Percentiles rank a stretch among this genome's conserved stretches.
phyloP scores from a whole-genome alignment of 805 yeast species.

The Candida argentea region DNA sequence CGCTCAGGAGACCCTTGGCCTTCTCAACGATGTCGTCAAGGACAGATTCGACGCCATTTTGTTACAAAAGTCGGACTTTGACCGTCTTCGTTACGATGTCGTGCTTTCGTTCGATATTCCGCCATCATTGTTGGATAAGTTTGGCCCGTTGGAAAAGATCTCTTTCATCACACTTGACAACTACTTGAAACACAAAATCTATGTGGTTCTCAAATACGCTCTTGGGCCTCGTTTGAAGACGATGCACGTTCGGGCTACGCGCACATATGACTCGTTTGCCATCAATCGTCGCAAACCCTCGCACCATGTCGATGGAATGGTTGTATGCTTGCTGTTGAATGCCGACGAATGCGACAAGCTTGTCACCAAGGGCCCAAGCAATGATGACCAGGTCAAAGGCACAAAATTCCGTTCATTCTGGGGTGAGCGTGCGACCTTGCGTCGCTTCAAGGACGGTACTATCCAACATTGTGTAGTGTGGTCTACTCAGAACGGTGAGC shows the following conservation, averaged over 20 bases:
- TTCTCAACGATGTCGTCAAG: constrained; percentile 67
- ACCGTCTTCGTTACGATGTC: constrained; percentile 57
- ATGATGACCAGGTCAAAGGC: constrained; percentile 42
- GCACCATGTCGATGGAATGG: constrained; percentile 20
- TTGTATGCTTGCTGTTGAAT: constrained; percentile 59
- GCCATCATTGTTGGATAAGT: constrained; percentile 33
- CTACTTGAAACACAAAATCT: constrained; percentile 51
- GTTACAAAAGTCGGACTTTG: constrained; percentile 45
- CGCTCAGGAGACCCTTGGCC: constrained; percentile 56
- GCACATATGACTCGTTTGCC: constrained; percentile 21
- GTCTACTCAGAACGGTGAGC: constrained; percentile 46
- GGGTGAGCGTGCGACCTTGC: constrained; percentile 77
- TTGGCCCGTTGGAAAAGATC: constrained; percentile 64
- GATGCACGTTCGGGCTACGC: constrained; percentile 23
- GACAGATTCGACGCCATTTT: constrained; percentile 80
- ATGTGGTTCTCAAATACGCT: constrained; percentile 46
- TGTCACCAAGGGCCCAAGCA: constrained; percentile 79
- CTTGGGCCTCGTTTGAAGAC: constrained; percentile 40
- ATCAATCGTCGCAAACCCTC: constrained; percentile 46
- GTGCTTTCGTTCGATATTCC: constrained; percentile 43
- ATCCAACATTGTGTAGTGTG: constrained; percentile 89
- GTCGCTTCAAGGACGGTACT: constrained; percentile 89
- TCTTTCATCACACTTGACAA: constrained; percentile 62
- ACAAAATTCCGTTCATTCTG: constrained; percentile 71
- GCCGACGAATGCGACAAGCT: constrained; percentile 68